Evolutionary conservation across 2,329 filamentous ascomycete genomes (phyloP).

Genomic region (Pezicula rhizophila): DNA sequence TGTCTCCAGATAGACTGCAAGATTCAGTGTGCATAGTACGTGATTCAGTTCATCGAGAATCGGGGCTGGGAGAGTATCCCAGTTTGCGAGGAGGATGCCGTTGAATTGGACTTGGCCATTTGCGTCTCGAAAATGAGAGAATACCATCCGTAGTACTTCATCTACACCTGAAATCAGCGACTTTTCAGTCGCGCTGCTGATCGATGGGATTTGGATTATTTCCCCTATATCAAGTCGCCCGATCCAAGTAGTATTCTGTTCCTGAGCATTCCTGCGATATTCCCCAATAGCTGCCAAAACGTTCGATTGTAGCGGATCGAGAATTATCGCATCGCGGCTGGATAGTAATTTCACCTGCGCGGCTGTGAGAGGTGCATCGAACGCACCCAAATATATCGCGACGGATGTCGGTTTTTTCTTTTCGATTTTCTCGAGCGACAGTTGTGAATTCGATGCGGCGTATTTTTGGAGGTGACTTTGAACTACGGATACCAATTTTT

Average conservation of each 20-base stretch:
- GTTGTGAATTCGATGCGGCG: neutral
- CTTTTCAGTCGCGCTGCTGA: neutral
- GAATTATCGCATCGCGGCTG: constrained; percentile 7
- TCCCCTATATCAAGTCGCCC: constrained; percentile 25
- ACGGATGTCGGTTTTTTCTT: constrained; percentile 17
- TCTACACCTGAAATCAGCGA: constrained; percentile 5
- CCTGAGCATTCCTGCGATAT: constrained; percentile 2
- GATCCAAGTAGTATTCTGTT: constrained; percentile 17
- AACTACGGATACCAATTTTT: constrained; percentile 11
- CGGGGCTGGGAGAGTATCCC: constrained; percentile 24
- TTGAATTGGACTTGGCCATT: too few relatives aligned
- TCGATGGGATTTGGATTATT: neutral
- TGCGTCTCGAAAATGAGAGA: constrained; percentile 17
- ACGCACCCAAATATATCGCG: constrained; percentile 23
- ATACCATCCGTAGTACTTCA: constrained; percentile 18
- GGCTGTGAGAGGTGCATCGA: constrained; percentile 9
- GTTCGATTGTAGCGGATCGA: constrained; percentile 9
- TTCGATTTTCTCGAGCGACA: constrained; percentile 4
- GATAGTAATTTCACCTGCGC: constrained; percentile 5
- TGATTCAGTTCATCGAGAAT: constrained; percentile 28
- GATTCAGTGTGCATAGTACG: constrained; percentile 22
- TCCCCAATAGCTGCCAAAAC: constrained; percentile 12
- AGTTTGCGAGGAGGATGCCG: constrained; percentile 36
- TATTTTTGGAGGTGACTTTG: constrained; percentile 9
- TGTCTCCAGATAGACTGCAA: constrained; percentile 37